These are phyloP conservation scores for Thuidium tamariscinum DNA, from an alignment of 225 moss, liverwort and hornwort genomes.

Conservation along the genomic window DNA sequence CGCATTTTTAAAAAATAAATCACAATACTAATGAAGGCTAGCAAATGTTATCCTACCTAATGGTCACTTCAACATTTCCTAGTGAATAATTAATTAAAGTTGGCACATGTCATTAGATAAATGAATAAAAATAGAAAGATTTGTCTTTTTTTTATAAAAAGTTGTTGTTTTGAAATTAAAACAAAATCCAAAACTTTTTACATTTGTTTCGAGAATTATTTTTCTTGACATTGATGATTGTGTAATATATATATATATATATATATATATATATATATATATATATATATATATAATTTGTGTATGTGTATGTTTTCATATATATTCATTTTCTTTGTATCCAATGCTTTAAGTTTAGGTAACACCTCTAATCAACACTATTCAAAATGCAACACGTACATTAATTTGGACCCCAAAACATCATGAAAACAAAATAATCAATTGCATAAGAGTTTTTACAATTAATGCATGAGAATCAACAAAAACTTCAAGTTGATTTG, in stretches of 20 bases:
- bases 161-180: neutral
- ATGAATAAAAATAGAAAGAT: neutral
- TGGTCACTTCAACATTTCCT: neutral
- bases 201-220: neutral
- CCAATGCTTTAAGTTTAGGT: too few species aligned
- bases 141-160: fast-evolving
- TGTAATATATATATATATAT: too few species aligned
- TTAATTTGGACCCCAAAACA: neutral
- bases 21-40: neutral
- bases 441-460: too few species aligned
- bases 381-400: neutral
- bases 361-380: neutral
- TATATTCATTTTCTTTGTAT: neutral
- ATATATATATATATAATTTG: too few species aligned
- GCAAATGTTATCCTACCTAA: fast-evolving
- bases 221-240: fast-evolving
- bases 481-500: neutral
- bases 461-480: neutral
- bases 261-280: too few species aligned
- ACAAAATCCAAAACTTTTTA: fast-evolving
- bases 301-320: too few species aligned
- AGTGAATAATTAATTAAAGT: neutral
- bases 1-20: neutral
- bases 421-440: fast-evolving
- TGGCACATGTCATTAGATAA: fast-evolving